These are phyloP conservation scores for Cunninghamia lanceolata DNA, from an alignment of 75 land plant genomes.

Conservation along the genomic window DNA sequence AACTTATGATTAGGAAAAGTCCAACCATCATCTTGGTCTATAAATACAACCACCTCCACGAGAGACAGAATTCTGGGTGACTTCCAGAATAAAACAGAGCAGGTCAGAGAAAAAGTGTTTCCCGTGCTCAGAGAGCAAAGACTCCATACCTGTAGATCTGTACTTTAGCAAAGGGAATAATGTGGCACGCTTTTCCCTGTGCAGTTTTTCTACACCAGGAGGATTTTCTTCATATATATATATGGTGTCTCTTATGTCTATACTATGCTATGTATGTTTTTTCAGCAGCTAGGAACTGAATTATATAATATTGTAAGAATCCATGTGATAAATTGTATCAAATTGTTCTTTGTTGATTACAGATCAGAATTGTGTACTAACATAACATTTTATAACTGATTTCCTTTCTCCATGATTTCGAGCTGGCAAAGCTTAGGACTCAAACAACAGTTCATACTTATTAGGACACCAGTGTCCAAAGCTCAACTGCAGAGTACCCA, in stretches of 20 bases:
- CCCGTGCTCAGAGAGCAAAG: not conserved
- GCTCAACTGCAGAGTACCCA: not conserved
- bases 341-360: not conserved
- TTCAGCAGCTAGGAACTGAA: not conserved
- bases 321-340: not conserved
- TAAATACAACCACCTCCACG: not conserved
- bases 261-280: no score
- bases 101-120: not conserved
- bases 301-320: not conserved
- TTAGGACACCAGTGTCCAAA: not conserved
- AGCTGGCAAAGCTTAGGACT: not conserved
- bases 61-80: not conserved
- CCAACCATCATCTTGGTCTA: not conserved
- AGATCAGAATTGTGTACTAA: not conserved
- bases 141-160: not conserved
- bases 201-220: no score
- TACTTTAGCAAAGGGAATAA: no score
- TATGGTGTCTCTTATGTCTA: no score
- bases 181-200: no score
- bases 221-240: no score
- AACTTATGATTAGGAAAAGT: not conserved
- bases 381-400: not conserved
- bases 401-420: not conserved
- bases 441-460: not conserved
- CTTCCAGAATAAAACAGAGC: not conserved